These are phyloP conservation scores for Colletotrichum sojae DNA, from an alignment of 2,329 filamentous ascomycete genomes.

Conservation along the genomic window DNA sequence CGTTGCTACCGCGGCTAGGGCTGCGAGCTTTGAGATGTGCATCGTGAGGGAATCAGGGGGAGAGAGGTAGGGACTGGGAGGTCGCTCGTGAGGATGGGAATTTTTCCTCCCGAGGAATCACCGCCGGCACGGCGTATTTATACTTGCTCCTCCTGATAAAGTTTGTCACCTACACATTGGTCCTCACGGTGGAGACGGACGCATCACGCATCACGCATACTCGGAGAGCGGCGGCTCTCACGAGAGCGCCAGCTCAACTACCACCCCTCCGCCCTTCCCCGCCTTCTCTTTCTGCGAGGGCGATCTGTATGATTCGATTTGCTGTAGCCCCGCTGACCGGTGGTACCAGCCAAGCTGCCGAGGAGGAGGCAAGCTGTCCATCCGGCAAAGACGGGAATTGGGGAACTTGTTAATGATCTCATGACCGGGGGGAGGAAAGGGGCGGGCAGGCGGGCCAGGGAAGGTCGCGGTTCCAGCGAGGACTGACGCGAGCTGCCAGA, in stretches of 20 bases:
- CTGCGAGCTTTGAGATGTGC: constrained; percentile 39
- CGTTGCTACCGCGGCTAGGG: constrained; percentile 34
- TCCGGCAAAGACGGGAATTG: constrained; percentile 6
- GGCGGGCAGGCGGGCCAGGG: not conserved
- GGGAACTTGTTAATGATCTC: constrained; percentile 22
- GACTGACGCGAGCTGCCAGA: not conserved
- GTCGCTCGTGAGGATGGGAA: not conserved
- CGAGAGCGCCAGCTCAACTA: not conserved
- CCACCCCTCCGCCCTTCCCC: no score
- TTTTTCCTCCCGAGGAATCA: not conserved
- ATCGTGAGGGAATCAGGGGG: constrained; percentile 6
- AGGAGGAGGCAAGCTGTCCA: constrained; percentile 14
- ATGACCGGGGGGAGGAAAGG: constrained; percentile 1
- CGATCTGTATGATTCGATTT: constrained; percentile 22
- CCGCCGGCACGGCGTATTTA: constrained; percentile 4
- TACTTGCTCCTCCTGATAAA: not conserved
- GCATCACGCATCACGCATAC: no score
- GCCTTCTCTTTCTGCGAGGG: constrained; percentile 5
- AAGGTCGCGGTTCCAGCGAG: not conserved
- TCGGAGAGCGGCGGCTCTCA: not conserved
- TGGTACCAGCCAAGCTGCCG: constrained; percentile 28
- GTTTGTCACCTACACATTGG: not conserved
- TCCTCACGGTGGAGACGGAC: no score
- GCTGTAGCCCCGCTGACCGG: constrained; percentile 10
- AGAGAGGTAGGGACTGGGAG: not conserved